A percentile compares a stretch with the other conserved stretches of the same genome.
phyloP scores from a whole-genome alignment of 768 basidiomycete species.

The Russula emetica region DNA sequence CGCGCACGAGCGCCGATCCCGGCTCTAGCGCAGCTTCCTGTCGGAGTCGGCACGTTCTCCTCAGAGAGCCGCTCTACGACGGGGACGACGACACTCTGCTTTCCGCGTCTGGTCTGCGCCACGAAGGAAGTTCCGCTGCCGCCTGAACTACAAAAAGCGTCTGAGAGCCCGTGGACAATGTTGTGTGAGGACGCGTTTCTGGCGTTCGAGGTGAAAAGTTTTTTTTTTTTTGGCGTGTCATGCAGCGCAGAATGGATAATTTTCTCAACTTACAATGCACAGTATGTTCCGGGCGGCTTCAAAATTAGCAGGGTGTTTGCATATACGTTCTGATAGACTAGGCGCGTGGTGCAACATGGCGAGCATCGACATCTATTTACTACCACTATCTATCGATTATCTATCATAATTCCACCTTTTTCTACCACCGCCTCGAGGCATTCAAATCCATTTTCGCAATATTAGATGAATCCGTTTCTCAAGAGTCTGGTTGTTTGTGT shows the following conservation, averaged over 20 bases:
- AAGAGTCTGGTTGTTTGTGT: neutral
- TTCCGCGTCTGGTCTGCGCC: neutral
- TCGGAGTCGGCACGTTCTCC: neutral
- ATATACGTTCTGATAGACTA: constrained; percentile 14
- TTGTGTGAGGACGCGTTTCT: constrained; percentile 23
- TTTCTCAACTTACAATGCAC: neutral
- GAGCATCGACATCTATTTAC: neutral
- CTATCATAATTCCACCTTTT: neutral
- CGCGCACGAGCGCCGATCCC: neutral
- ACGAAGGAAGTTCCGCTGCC: constrained; percentile 20
- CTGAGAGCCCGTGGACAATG: constrained; percentile 19
- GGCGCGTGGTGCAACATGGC: neutral
- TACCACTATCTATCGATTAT: neutral
- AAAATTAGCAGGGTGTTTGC: constrained; percentile 16
- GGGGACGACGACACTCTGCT: neutral
- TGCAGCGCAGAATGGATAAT: too few species aligned
- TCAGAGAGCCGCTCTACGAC: neutral
- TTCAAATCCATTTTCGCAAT: neutral
- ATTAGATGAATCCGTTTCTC: neutral
- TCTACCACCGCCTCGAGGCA: neutral
- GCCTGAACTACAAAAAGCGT: constrained; percentile 1
- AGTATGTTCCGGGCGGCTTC: constrained; percentile 20
- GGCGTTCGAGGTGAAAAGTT: constrained; percentile 18
- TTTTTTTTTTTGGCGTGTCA: neutral
- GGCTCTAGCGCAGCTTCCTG: neutral